phyloP scores from a whole-genome alignment of 306 rosid genomes.

The Alnus glutinosa region DNA sequence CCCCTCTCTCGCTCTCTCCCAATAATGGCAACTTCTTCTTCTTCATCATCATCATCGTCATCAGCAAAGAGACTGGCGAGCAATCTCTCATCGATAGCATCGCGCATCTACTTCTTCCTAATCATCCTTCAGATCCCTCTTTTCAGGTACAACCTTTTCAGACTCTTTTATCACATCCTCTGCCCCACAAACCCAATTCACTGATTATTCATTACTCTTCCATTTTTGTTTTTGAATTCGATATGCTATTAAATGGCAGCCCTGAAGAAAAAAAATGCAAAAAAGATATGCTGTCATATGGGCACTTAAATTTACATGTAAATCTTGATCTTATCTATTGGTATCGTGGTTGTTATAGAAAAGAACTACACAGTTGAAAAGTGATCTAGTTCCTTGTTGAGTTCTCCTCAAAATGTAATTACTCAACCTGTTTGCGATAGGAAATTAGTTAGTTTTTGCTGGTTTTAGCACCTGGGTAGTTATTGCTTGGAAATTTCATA shows the following conservation, averaged over 20 bases:
- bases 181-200: not conserved
- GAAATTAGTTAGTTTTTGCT: not conserved
- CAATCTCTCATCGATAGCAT: constrained; percentile 49
- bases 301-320: not conserved
- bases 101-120: constrained; percentile 69
- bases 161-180: not conserved
- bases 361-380: not conserved
- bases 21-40: constrained; percentile 47
- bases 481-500: not conserved
- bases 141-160: constrained; percentile 59
- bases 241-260: no score
- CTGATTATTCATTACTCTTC: not conserved
- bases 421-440: not conserved
- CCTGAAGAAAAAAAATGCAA: not conserved
- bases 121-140: constrained; percentile 92
- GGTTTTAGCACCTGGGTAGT: constrained; percentile 9
- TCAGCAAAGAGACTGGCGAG: constrained; percentile 54
- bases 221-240: not conserved
- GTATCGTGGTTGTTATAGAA: not conserved
- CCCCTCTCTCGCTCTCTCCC: constrained; percentile 9
- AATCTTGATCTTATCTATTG: not conserved
- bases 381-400: not conserved
- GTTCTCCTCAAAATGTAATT: not conserved
- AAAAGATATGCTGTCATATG: not conserved
- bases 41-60: constrained; percentile 36